Evolutionary conservation across 2,329 filamentous ascomycete species (phyloP), one percentile per base, ranked within the genome.

Genomic region (Microcyclosporella mali): DNA sequence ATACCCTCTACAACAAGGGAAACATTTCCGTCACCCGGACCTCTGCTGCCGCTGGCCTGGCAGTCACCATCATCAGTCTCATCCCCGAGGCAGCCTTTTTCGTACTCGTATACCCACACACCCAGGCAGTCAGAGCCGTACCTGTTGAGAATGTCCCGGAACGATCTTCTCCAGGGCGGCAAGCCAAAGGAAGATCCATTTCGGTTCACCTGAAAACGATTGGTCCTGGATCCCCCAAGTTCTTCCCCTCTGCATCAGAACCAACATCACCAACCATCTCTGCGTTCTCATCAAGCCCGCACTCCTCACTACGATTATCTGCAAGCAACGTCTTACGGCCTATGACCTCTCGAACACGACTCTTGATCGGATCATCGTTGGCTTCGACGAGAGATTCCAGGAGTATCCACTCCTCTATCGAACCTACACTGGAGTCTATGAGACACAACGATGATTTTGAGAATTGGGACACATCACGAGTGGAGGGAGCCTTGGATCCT

Each of bases 401-500:
- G 36, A 53, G 56, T 37, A 35, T 66, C 25, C 64, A 64, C 19
- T 45, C 47, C 32, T 40, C 39, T 38, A 42, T 41, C 40, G 43
- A 49, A 48, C 31, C 52, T 57, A 25, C 38, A 33, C 60, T 65
- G 16, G 62, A 66, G 32, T 62, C 58, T n/a, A 47, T 59, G 14
- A 61, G 66, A 18, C 66, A 66, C 25, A 60, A 64, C 2, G 81
- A 84, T 47, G 77, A 78, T 1, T 87, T 88, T 55, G 84, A 87
- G 55, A 80, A 75, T 2, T 88, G 84, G 84, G 83, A 88, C 56
- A 85, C 81, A 0, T 84, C 81, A 0, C 70, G 72, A 0, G 79
- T 86, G 2, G 81, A 75, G 2, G 76, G 81, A 50, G 76, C 73
- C 52, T 73, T 78, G 19, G 76, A 81, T 53, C 72, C 73, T 2